Conservation (phyloP, 805 yeast genomes). For the Ogataea philodendri region DNA sequence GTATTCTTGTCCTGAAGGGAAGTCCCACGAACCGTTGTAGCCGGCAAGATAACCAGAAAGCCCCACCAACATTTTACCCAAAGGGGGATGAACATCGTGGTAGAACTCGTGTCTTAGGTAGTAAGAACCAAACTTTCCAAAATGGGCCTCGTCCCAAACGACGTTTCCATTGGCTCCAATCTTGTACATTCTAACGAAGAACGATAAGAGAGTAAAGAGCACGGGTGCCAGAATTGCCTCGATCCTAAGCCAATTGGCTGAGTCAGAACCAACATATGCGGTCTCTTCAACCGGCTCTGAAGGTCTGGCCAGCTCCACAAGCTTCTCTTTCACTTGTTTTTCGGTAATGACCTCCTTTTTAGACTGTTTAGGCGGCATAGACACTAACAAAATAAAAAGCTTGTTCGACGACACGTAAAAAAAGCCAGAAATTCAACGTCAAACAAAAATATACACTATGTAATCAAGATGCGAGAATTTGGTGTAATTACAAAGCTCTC, state of each 20-base stretch:
- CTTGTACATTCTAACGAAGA: constrained; percentile 70
- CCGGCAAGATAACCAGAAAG: constrained; percentile 78
- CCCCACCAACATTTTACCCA: constrained; percentile 79
- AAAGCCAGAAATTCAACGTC: constrained; percentile 7
- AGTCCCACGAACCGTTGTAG: constrained; percentile 85
- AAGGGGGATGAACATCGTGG: constrained; percentile 85
- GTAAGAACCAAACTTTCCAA: constrained; percentile 83
- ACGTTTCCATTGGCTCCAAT: constrained; percentile 73
- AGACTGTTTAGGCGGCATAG: constrained; percentile 8
- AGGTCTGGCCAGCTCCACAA: constrained; percentile 31
- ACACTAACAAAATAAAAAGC: constrained; percentile 4
- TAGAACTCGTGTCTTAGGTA: constrained; percentile 77
- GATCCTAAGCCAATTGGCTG: constrained; percentile 17
- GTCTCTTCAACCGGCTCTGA: constrained; percentile 16
- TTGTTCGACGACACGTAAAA: constrained; percentile 13
- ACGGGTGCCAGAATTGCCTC: constrained; percentile 50
- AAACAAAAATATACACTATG: constrained; percentile 1
- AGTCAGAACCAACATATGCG: constrained; percentile 8
- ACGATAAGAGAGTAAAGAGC: constrained; percentile 64
- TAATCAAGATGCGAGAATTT: constrained; percentile 1
- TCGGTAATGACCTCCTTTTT: constrained; percentile 24
- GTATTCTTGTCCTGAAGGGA: constrained; percentile 76
- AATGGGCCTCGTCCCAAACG: constrained; percentile 98
- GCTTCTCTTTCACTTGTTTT: constrained; percentile 32
- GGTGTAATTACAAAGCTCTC: neutral